Conservation (phyloP, 2,329 filamentous ascomycete species). For the Apiospora saccharicola region DNA sequence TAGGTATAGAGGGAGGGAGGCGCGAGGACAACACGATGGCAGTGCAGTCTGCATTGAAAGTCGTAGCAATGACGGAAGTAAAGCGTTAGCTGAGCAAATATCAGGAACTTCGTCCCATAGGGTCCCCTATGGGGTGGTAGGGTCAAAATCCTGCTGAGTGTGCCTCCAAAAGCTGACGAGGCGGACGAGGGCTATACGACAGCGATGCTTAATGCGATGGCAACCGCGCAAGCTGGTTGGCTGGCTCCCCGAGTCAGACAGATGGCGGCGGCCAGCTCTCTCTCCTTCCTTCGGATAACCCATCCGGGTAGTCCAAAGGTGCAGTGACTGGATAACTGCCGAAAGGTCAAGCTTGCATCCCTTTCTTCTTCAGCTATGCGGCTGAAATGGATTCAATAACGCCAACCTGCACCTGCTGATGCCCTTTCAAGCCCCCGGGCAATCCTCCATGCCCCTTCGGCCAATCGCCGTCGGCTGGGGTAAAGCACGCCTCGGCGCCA, state of each 20-base stretch:
- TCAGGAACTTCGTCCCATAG: neutral
- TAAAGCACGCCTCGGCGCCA: conserved; percentile 1
- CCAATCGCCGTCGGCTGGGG: neutral
- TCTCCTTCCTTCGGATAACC: neutral
- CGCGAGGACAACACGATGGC: neutral
- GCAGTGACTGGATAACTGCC: neutral
- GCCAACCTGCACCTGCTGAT: neutral
- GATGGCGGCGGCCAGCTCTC: neutral
- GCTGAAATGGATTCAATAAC: neutral
- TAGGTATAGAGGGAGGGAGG: neutral
- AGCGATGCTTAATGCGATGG: neutral
- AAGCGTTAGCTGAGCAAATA: neutral
- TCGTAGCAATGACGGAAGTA: neutral
- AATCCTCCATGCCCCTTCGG: neutral
- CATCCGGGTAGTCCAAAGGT: neutral
- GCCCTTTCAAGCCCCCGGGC: neutral
- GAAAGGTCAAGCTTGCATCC: neutral
- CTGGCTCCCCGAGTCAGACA: neutral
- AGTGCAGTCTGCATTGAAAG: neutral
- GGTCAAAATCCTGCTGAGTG: neutral
- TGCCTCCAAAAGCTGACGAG: neutral
- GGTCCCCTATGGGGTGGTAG: neutral
- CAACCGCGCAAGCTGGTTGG: neutral
- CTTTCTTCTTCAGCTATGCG: conserved; percentile 1
- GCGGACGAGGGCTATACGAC: neutral